These are phyloP conservation scores for Azolla pinnata DNA, from an alignment of 75 land plant species.

Conservation along the genomic window DNA sequence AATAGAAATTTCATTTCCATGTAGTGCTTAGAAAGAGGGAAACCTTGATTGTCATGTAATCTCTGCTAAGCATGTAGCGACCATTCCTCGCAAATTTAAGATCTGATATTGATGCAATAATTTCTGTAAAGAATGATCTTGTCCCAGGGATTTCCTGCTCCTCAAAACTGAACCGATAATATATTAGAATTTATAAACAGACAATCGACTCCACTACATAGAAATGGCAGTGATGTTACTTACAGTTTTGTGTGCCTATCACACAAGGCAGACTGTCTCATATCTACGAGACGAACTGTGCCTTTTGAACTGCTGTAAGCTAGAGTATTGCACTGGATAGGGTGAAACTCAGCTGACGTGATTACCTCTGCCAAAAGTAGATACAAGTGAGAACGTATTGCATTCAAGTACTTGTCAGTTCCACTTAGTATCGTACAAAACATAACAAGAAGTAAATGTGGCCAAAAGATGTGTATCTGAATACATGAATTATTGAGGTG, in stretches of 20 bases:
- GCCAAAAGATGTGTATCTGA: too few relatives aligned
- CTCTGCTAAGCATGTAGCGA: slow-evolving; percentile 70
- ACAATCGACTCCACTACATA: too few relatives aligned
- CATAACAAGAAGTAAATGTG: too few relatives aligned
- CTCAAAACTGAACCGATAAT: slow-evolving; percentile 70
- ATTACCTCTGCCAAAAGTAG: slow-evolving; percentile 55
- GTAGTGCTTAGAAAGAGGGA: too few relatives aligned
- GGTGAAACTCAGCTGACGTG: slow-evolving; percentile 88
- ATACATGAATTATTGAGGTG: too few relatives aligned
- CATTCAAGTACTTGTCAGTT: too few relatives aligned
- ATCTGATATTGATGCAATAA: slow-evolving; percentile 74
- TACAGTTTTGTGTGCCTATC: slow-evolving; percentile 64
- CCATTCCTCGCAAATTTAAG: slow-evolving; percentile 72
- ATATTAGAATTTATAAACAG: too few relatives aligned
- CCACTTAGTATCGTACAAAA: background rate
- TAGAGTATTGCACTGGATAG: slow-evolving; percentile 64
- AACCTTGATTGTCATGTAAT: slow-evolving; percentile 85
- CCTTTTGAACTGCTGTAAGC: slow-evolving; percentile 93
- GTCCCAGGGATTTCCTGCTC: slow-evolving; percentile 46
- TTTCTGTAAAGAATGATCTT: slow-evolving; percentile 82
- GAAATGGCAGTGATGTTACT: too few relatives aligned
- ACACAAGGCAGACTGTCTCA: slow-evolving; percentile 87
- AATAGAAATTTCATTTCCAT: too few relatives aligned
- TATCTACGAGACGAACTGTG: slow-evolving; percentile 72
- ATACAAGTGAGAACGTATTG: too few relatives aligned